Conservation (phyloP, 768 basidiomycete species). For the Trametes cinnabarina region DNA sequence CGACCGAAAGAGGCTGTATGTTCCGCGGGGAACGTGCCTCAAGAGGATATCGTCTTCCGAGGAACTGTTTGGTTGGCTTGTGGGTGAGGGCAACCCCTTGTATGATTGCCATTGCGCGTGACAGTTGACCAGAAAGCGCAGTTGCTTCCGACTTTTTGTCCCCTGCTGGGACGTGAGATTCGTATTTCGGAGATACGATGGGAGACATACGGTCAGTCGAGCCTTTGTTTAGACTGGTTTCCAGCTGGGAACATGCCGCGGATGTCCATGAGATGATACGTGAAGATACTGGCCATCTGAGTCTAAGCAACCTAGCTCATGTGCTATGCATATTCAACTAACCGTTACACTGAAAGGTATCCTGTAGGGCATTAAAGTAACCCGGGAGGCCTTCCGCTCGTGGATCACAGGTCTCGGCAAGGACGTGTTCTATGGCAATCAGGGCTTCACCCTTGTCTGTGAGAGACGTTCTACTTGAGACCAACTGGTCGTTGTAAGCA, state of each 20-base stretch:
- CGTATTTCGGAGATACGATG: not conserved
- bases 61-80: conserved; percentile 58
- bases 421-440: conserved; percentile 43
- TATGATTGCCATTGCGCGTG: conserved; percentile 61
- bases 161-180: conserved; percentile 25
- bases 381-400: conserved; percentile 45
- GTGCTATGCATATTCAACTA: conserved; percentile 35
- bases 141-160: conserved; percentile 49
- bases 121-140: conserved; percentile 50
- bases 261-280: conserved; percentile 65
- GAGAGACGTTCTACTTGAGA: conserved; percentile 56
- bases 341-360: conserved; percentile 85
- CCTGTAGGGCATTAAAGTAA: conserved; percentile 64
- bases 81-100: conserved; percentile 80
- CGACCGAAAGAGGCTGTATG: not conserved
- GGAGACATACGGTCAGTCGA: conserved; percentile 40
- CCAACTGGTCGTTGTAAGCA: conserved; percentile 43
- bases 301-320: not conserved
- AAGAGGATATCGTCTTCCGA: conserved; percentile 64
- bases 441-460: conserved; percentile 55
- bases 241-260: conserved; percentile 47
- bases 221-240: conserved; percentile 44
- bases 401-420: conserved; percentile 43
- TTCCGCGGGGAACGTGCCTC: conserved; percentile 48
- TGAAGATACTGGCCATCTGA: conserved; percentile 52